Conservation (phyloP, 805 yeast species). For the Candida nemodendra region DNA sequence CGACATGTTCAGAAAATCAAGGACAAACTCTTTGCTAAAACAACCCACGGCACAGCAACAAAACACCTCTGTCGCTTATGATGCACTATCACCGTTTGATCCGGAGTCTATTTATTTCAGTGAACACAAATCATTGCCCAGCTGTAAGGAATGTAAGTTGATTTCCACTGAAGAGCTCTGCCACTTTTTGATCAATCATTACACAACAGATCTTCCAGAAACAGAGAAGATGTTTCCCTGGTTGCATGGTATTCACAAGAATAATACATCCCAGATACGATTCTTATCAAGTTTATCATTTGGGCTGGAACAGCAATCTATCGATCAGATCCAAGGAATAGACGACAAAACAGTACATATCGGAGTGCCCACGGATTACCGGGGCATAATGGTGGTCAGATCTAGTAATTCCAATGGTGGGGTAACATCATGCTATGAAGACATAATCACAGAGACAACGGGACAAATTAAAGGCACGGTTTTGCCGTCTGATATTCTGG, state of each 20-base stretch:
- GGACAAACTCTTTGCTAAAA: conserved; percentile 11
- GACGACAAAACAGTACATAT: conserved; percentile 10
- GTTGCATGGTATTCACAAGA: conserved; percentile 75
- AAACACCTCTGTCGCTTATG: conserved; percentile 1
- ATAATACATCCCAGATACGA: conserved; percentile 53
- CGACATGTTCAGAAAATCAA: conserved; percentile 7
- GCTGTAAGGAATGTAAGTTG: conserved; percentile 18
- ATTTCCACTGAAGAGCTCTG: conserved; percentile 28
- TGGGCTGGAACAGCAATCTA: conserved; percentile 5
- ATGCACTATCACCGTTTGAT: conserved; percentile 21
- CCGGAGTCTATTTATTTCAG: conserved; percentile 20
- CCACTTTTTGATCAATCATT: conserved; percentile 21
- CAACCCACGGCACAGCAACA: conserved; percentile 1
- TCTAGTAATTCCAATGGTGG: conserved; percentile 30
- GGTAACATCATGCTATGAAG: conserved; percentile 28
- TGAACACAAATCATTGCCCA: conserved; percentile 16
- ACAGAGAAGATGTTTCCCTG: conserved; percentile 80
- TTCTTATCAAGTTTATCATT: conserved; percentile 34
- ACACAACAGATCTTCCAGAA: conserved; percentile 48
- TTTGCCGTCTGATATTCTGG: conserved; percentile 51
- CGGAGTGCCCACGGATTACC: conserved; percentile 22
- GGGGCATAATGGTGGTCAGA: conserved; percentile 31
- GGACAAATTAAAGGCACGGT: conserved; percentile 57
- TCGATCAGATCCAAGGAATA: not conserved
- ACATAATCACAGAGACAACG: conserved; percentile 36